Evolutionary conservation across 2,329 filamentous ascomycete species (phyloP).

Genomic region (Aspergillus sp.): DNA sequence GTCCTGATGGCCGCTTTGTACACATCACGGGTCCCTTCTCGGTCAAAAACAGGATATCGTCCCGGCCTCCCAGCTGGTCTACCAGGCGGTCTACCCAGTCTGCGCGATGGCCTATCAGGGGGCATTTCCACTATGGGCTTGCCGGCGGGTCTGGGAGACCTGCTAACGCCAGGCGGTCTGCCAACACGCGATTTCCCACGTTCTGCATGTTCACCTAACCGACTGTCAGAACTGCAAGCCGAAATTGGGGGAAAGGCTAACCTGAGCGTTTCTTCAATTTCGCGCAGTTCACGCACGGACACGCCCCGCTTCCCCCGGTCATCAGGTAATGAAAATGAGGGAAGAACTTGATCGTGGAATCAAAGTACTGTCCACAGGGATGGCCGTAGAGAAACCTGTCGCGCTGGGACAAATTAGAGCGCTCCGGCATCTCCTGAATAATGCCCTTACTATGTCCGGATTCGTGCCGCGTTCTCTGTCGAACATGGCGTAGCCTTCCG

Average conservation of each 20-base stretch:
- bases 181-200: constrained; percentile 7
- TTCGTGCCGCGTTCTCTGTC: constrained; percentile 38
- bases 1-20: constrained; percentile 42
- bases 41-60: constrained; percentile 24
- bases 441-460: constrained; percentile 21
- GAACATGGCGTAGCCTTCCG: constrained; percentile 45
- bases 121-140: constrained; percentile 5
- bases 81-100: constrained; percentile 6
- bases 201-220: constrained; percentile 1
- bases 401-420: constrained; percentile 20
- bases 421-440: neutral
- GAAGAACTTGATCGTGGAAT: constrained; percentile 47
- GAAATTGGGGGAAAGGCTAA: neutral
- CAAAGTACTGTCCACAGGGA: constrained; percentile 40
- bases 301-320: constrained; percentile 37
- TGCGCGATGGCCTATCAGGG: constrained; percentile 3
- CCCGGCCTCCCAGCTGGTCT: constrained; percentile 1
- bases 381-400: constrained; percentile 53
- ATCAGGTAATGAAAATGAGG: constrained; percentile 51
- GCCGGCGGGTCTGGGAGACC: constrained; percentile 4
- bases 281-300: constrained; percentile 43
- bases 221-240: neutral
- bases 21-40: constrained; percentile 47
- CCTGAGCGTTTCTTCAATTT: constrained; percentile 8
- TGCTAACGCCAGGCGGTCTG: constrained; percentile 1